These are phyloP conservation scores for Trichoderma brevicompactum DNA, from an alignment of 2,329 filamentous ascomycete genomes.

Conservation along the genomic window DNA sequence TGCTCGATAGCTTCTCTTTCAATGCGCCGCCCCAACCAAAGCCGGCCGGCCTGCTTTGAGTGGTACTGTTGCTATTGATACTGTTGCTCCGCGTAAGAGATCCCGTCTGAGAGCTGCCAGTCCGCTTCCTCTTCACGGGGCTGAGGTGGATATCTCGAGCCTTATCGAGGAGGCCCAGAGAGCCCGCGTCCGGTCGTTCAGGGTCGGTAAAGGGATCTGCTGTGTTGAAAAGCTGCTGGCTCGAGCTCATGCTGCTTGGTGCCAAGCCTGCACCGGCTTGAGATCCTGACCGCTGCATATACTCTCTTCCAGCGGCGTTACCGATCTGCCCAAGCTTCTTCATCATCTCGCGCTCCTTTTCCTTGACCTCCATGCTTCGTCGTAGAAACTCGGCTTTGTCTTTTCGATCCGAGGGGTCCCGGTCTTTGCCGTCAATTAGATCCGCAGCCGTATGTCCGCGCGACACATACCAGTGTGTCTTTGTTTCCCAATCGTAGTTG, in stretches of 20 bases:
- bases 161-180: conserved; percentile 41
- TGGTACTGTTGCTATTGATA: conserved; percentile 20
- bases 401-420: conserved; percentile 59
- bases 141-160: conserved; percentile 58
- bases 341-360: conserved; percentile 74
- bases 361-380: conserved; percentile 65
- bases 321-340: conserved; percentile 68
- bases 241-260: conserved; percentile 28
- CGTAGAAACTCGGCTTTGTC: conserved; percentile 69
- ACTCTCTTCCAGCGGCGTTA: conserved; percentile 69
- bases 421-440: conserved; percentile 68
- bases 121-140: conserved; percentile 65
- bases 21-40: conserved; percentile 64
- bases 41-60: conserved; percentile 33
- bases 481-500: conserved; percentile 63
- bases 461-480: conserved; percentile 60
- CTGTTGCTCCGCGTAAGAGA: conserved; percentile 37
- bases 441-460: conserved; percentile 59
- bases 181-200: conserved; percentile 48
- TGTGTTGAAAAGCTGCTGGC: conserved; percentile 17
- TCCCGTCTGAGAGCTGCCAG: conserved; percentile 51
- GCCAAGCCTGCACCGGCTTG: conserved; percentile 25
- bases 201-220: conserved; percentile 36
- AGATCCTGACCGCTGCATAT: conserved; percentile 58
- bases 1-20: conserved; percentile 60